Base-by-base conservation (phyloP, 1,284 basidiomycete species). In the Apiotrichum gamsii region DNA sequence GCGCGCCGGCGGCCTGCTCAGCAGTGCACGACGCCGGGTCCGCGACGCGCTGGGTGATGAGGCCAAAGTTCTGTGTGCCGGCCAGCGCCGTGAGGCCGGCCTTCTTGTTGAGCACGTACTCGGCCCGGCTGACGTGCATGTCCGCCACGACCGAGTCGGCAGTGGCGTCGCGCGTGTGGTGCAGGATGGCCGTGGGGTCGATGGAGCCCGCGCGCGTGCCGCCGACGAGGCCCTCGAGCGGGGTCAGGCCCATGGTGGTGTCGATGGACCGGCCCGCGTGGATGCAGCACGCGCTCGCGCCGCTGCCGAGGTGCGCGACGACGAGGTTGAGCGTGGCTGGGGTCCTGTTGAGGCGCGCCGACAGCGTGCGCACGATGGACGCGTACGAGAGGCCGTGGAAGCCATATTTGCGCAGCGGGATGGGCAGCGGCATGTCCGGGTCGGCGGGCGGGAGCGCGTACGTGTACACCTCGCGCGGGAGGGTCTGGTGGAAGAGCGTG, bases 131-230 rank as follows among this genome's bases (percentile, higher is more conserved):
- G 37, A 90, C 72, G 19, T 68, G 52, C 39, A 73, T 66, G 4
- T 70, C 81, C 35, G 79, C 79, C 38, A 87, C 73, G 43, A 81
- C 74, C 8, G 68, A 69, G 30, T 69, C 57, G 66, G 73, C 44
- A 70, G 77, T 36, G 75, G 82, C 65, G 49, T 81, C 78, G 54
- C 79, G 80, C 24, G 83, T 84, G 66, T 86, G 85, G 68, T 91
- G 88, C 72, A 91, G 90, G 59, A 91, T 84, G 38, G 90, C 78
- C 25, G 82, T 83, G 2, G 88, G 85, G 69, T 94, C 89, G 60
- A 90, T 76, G 2, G 78, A 77, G 10, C 90, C 89, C 8, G 82
- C 79, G 42, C 90, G 82, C 1, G 88, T 90, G 3, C 86, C 87
- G n/a, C 90, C 89, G 2, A 88, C 86, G 0, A 93, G 75, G 3